phyloP scores from a whole-genome alignment of 2,329 filamentous ascomycete species.

The Aspergillus sp. region DNA sequence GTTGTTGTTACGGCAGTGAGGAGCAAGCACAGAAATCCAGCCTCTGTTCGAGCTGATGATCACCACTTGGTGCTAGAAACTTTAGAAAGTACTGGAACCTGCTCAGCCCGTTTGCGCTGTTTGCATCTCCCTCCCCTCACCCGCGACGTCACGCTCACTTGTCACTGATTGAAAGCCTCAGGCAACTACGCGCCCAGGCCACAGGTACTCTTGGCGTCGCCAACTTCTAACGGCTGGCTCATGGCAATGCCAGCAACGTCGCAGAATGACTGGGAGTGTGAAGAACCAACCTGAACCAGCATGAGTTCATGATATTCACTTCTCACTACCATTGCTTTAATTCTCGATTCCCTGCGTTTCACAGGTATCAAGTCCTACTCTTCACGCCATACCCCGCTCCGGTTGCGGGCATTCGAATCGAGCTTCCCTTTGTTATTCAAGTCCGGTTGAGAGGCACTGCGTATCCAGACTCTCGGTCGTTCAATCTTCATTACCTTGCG shows the following conservation, averaged over 20 bases:
- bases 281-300: not conserved
- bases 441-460: not conserved
- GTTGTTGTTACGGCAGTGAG: slow-evolving; percentile 9
- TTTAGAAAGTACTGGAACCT: slow-evolving; percentile 46
- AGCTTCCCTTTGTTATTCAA: not conserved
- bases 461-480: not conserved
- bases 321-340: not conserved
- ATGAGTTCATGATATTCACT: not conserved
- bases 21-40: slow-evolving; percentile 17
- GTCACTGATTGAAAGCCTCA: not conserved
- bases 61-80: slow-evolving; percentile 9
- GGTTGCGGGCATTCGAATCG: not conserved
- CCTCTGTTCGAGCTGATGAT: slow-evolving; percentile 25
- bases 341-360: not conserved
- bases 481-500: not conserved
- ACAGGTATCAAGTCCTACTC: not conserved
- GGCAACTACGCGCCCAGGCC: not conserved
- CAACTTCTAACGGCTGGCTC: not conserved
- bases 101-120: slow-evolving; percentile 33
- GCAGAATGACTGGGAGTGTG: not conserved
- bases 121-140: slow-evolving; percentile 21
- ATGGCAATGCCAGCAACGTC: not conserved
- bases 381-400: slow-evolving; percentile 1
- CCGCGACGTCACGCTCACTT: slow-evolving; percentile 11
- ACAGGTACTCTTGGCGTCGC: slow-evolving; percentile 1